Evolutionary conservation across 179 eudicot species (phyloP).

Genomic region (Sideroxylon spinosum): DNA sequence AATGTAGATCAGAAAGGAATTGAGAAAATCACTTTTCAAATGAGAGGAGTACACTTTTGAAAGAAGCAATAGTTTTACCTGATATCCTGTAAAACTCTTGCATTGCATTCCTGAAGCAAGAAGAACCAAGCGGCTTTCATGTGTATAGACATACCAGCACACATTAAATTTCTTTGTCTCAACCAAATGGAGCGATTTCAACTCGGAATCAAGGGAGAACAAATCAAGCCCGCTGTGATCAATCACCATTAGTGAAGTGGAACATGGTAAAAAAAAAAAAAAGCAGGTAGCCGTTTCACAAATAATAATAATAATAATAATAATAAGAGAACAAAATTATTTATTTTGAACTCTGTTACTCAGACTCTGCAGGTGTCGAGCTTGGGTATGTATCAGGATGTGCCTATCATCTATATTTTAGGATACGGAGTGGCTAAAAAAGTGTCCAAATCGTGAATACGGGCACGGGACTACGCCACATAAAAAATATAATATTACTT

Average conservation of each 20-base stretch:
- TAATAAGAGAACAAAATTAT: background rate
- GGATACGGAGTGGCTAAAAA: no score
- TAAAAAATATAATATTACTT: no score
- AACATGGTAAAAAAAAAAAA: background rate
- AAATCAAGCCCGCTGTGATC: conserved; percentile 82
- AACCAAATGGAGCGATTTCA: conserved; percentile 53
- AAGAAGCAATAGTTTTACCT: conserved; percentile 44
- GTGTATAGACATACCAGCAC: conserved; percentile 87
- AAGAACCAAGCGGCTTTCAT: conserved; percentile 96
- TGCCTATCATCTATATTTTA: no score
- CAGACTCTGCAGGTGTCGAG: no score
- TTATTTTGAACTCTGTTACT: background rate
- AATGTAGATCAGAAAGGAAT: background rate
- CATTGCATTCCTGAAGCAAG: conserved; percentile 98
- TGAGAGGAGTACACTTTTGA: no score
- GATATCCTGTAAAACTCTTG: conserved; percentile 89
- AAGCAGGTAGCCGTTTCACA: background rate
- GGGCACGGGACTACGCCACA: no score
- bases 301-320: no score
- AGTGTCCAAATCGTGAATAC: no score
- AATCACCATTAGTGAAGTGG: conserved; percentile 17
- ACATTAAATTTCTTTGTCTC: conserved; percentile 79
- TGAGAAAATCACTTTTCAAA: conserved; percentile 5
- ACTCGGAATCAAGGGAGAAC: conserved; percentile 49
- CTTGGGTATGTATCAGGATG: no score